Evolutionary conservation across 129 eudicot species (phyloP).

Genomic region (Flaveria linearis): DNA sequence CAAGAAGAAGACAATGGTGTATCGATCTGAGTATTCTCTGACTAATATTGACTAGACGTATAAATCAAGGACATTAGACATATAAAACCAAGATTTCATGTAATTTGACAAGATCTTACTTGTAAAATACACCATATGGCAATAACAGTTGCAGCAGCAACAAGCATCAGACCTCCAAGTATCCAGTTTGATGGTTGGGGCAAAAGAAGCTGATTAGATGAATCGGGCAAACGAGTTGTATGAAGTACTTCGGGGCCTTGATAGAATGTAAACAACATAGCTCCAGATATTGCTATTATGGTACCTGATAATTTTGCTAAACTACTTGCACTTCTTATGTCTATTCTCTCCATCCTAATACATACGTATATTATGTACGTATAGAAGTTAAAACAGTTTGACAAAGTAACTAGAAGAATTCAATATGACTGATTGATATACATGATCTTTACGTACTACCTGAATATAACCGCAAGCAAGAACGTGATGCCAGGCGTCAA

Average conservation of each 20-base stretch:
- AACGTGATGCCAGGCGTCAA: slow-evolving; percentile 42
- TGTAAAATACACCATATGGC: slow-evolving; percentile 28
- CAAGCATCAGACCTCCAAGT: slow-evolving; percentile 25
- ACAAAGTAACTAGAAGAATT: too few relatives aligned
- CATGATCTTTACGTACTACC: slow-evolving; percentile 12
- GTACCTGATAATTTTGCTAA: slow-evolving; percentile 45
- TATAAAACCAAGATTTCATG: neutral
- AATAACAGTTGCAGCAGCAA: neutral
- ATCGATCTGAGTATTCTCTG: slow-evolving; percentile 21
- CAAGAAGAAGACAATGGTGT: slow-evolving; percentile 28
- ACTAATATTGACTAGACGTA: slow-evolving; percentile 19
- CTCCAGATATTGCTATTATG: slow-evolving; percentile 42
- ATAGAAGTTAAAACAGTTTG: too few relatives aligned
- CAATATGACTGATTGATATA: neutral
- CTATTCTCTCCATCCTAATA: slow-evolving; percentile 48
- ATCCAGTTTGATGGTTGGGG: slow-evolving; percentile 27
- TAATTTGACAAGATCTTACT: neutral
- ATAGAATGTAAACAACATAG: slow-evolving; percentile 44
- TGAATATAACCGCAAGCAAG: slow-evolving; percentile 37
- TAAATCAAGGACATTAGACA: too few relatives aligned
- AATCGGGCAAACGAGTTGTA: neutral
- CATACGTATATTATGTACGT: neutral
- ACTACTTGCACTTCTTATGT: slow-evolving; percentile 39
- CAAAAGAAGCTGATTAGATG: neutral
- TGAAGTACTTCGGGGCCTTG: slow-evolving; percentile 34